phyloP scores from a whole-genome alignment of 2,329 filamentous ascomycete genomes.

The Talaromyces verruculosus region DNA sequence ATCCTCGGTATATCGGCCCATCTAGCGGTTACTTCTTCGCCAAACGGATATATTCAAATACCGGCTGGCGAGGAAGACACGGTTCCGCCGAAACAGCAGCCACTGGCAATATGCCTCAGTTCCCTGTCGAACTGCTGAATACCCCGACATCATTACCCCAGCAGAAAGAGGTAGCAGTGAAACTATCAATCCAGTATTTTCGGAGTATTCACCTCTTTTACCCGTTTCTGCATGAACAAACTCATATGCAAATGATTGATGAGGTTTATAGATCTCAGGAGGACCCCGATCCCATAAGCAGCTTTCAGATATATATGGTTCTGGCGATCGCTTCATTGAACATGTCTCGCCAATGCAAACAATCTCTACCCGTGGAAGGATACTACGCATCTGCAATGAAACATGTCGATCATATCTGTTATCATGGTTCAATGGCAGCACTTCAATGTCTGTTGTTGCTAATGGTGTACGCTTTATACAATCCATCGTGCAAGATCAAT shows the following conservation, averaged over 20 bases:
- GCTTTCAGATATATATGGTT: slow-evolving; percentile 57
- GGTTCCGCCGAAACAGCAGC: slow-evolving; percentile 14
- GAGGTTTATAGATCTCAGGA: slow-evolving; percentile 36
- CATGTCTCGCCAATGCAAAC: slow-evolving; percentile 45
- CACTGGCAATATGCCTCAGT: slow-evolving; percentile 23
- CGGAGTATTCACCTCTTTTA: slow-evolving; percentile 51
- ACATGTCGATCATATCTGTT: slow-evolving; percentile 48
- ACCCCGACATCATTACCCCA: slow-evolving; percentile 31
- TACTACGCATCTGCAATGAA: slow-evolving; percentile 53
- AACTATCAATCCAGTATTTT: slow-evolving; percentile 52
- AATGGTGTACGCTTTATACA: slow-evolving; percentile 54
- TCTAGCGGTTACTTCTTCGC: slow-evolving; percentile 58
- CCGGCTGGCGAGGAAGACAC: slow-evolving; percentile 29
- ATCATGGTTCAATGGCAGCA: slow-evolving; percentile 52
- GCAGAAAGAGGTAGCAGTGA: slow-evolving; percentile 40
- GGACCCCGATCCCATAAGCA: slow-evolving; percentile 29
- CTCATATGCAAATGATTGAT: slow-evolving; percentile 40
- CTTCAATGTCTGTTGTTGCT: slow-evolving; percentile 49
- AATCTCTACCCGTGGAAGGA: slow-evolving; percentile 50
- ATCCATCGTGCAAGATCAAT: slow-evolving; percentile 51
- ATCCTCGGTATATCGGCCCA: slow-evolving; percentile 54
- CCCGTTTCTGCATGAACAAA: slow-evolving; percentile 51
- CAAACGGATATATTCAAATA: slow-evolving; percentile 49
- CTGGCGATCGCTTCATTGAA: slow-evolving; percentile 52
- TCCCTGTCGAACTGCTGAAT: slow-evolving; percentile 32